A percentile compares a stretch with the other conserved stretches of the same genome.
phyloP scores from a whole-genome alignment of 805 yeast species.

The Nakazawaea siamensis region DNA sequence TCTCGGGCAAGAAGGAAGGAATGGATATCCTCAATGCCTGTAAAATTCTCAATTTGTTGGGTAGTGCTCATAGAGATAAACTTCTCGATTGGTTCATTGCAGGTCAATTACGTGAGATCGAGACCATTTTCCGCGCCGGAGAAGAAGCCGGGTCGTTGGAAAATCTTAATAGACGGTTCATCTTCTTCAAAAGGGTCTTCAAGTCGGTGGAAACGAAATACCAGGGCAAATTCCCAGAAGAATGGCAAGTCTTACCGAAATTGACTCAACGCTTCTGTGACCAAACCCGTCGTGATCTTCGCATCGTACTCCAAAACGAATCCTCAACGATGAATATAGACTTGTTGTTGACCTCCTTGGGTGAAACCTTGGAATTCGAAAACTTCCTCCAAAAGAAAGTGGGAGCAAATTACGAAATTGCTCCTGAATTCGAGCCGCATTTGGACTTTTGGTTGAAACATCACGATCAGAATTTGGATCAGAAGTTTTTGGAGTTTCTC shows the following conservation, averaged over 20 bases:
- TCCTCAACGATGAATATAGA: conserved; percentile 48
- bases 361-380: conserved; percentile 81
- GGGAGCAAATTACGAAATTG: conserved; percentile 34
- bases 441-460: conserved; percentile 78
- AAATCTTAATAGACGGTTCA: conserved; percentile 71
- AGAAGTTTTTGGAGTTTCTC: conserved; percentile 58
- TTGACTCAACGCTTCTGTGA: conserved; percentile 58
- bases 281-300: conserved; percentile 60
- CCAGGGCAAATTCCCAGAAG: conserved; percentile 49
- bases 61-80: conserved; percentile 46
- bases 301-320: conserved; percentile 36
- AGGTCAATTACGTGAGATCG: conserved; percentile 63
- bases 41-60: conserved; percentile 57
- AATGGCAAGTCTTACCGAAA: conserved; percentile 64
- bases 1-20: conserved; percentile 24
- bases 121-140: conserved; percentile 60
- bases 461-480: conserved; percentile 59
- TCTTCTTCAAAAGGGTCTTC: conserved; percentile 70
- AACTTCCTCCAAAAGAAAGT: conserved; percentile 58
- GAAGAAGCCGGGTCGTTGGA: conserved; percentile 96
- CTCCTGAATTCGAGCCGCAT: conserved; percentile 77
- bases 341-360: conserved; percentile 57
- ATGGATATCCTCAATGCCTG: conserved; percentile 55
- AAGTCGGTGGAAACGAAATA: conserved; percentile 47
- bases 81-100: conserved; percentile 68